phyloP scores from a whole-genome alignment of 495 filamentous ascomycete genomes.

The Penicillium alfredii region DNA sequence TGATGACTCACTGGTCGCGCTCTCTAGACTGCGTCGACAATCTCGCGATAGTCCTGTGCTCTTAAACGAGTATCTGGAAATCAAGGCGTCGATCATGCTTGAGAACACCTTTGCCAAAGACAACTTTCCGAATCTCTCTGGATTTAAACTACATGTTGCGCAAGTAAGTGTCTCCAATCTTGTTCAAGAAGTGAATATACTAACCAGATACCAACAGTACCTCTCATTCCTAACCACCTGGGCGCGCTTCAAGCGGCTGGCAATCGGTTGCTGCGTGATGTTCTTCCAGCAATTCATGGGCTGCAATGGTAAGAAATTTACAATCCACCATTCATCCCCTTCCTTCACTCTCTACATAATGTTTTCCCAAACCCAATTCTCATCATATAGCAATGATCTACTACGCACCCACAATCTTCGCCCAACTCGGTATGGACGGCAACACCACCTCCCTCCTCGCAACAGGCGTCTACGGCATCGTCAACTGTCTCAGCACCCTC shows the following conservation, averaged over 20 bases:
- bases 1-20: slow-evolving; percentile 60
- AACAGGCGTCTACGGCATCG: slow-evolving; percentile 74
- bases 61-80: slow-evolving; percentile 73
- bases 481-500: slow-evolving; percentile 69
- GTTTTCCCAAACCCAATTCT: too few relatives aligned
- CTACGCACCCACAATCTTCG: slow-evolving; percentile 73
- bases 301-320: slow-evolving; percentile 35
- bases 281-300: slow-evolving; percentile 76
- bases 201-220: slow-evolving; percentile 29
- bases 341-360: too few relatives aligned
- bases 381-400: slow-evolving; percentile 65
- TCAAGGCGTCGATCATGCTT: slow-evolving; percentile 71
- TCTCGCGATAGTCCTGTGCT: slow-evolving; percentile 52
- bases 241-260: slow-evolving; percentile 62
- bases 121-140: slow-evolving; percentile 61
- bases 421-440: slow-evolving; percentile 54
- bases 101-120: slow-evolving; percentile 70
- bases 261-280: slow-evolving; percentile 78
- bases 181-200: background rate
- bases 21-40: slow-evolving; percentile 58
- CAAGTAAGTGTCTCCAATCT: slow-evolving; percentile 16
- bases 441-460: slow-evolving; percentile 66
- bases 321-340: too few relatives aligned
- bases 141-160: slow-evolving; percentile 43
- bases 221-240: slow-evolving; percentile 68